phyloP scores from a whole-genome alignment of 2,329 filamentous ascomycete species.

The Colletotrichum scovillei region DNA sequence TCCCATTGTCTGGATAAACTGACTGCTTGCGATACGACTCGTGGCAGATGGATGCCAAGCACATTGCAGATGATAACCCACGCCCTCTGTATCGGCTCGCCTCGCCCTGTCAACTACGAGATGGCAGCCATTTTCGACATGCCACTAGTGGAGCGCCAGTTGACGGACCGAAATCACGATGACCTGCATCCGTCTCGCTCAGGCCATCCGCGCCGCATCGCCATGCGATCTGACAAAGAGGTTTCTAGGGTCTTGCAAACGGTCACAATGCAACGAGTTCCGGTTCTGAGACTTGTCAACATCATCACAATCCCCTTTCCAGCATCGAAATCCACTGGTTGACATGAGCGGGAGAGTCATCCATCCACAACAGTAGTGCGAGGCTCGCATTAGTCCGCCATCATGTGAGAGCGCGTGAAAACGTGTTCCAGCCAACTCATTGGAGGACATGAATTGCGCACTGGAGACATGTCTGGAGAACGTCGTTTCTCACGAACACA shows the following conservation, averaged over 20 bases:
- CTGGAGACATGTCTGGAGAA: slow-evolving; percentile 16
- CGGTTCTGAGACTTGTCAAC: not conserved
- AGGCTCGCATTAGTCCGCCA: slow-evolving; percentile 34
- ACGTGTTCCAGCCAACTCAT: slow-evolving; percentile 14
- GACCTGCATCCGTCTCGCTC: slow-evolving; percentile 35
- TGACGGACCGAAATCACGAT: slow-evolving; percentile 29
- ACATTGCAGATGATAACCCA: slow-evolving; percentile 15
- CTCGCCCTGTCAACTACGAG: slow-evolving; percentile 12
- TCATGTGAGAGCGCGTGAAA: slow-evolving; percentile 36
- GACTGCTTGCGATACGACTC: slow-evolving; percentile 26
- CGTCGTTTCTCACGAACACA: slow-evolving; percentile 3
- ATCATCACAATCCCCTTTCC: not conserved
- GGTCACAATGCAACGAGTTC: not conserved
- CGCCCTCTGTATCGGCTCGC: not conserved
- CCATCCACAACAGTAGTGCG: slow-evolving; percentile 25
- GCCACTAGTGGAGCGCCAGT: slow-evolving; percentile 25
- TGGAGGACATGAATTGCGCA: slow-evolving; percentile 14
- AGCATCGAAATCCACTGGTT: slow-evolving; percentile 15
- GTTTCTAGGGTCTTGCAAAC: not conserved
- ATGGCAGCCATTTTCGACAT: slow-evolving; percentile 11
- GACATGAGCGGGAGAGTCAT: slow-evolving; percentile 24
- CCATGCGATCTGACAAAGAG: slow-evolving; percentile 27
- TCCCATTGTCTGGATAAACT: slow-evolving; percentile 19
- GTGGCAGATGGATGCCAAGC: slow-evolving; percentile 27
- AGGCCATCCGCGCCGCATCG: slow-evolving; percentile 29